These are phyloP conservation scores for Sarcocystis neurona DNA, from an alignment of 169 alveolate genomes.

Conservation along the genomic window DNA sequence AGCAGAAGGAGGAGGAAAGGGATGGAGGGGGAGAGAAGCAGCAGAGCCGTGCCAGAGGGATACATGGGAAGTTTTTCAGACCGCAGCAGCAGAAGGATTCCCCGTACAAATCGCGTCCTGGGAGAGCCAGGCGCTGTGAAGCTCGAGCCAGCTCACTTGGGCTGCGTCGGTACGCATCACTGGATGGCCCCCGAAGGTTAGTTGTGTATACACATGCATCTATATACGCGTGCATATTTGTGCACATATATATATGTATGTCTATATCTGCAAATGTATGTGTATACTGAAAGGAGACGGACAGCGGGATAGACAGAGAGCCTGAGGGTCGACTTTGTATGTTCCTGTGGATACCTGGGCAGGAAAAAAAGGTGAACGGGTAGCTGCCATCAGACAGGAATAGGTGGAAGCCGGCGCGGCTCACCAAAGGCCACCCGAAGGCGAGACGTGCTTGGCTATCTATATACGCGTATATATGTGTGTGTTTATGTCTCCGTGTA, in stretches of 20 bases:
- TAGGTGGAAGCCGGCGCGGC: too few relatives aligned
- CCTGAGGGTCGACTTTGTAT: background rate
- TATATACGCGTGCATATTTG: background rate
- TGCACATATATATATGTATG: background rate
- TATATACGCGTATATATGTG: background rate
- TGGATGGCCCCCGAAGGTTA: conserved; percentile 88
- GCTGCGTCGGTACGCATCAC: conserved; percentile 84
- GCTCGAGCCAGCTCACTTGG: conserved; percentile 62
- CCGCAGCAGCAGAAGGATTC: too few relatives aligned
- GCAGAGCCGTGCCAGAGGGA: background rate
- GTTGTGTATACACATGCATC: too few relatives aligned
- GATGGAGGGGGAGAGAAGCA: background rate
- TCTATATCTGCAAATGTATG: background rate
- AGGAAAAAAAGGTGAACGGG: background rate
- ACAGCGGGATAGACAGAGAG: background rate
- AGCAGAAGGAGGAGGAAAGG: background rate
- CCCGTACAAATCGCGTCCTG: too few relatives aligned
- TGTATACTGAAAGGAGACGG: background rate
- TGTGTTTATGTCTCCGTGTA: background rate
- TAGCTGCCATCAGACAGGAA: too few relatives aligned
- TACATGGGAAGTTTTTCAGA: too few relatives aligned
- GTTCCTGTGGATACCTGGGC: background rate
- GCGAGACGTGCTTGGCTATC: background rate
- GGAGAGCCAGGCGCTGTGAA: background rate
- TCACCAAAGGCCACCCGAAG: too few relatives aligned